Evolutionary conservation across 768 basidiomycete genomes (phyloP).

Genomic region (Auricularia sp.): DNA sequence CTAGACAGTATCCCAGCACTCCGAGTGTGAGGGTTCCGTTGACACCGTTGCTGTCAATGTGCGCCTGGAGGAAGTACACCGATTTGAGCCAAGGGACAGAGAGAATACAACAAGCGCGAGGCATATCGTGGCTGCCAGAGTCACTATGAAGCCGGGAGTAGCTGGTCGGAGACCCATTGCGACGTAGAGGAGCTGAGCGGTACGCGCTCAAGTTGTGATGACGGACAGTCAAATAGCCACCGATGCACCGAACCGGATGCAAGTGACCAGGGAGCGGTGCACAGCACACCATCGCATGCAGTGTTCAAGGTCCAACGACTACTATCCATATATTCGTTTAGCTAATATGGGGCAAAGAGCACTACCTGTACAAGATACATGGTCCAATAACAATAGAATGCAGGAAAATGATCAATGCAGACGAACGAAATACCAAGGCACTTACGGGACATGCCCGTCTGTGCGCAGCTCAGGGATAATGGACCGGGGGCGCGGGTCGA

Average conservation of each 20-base stretch:
- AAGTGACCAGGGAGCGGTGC: not conserved
- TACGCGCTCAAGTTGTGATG: not conserved
- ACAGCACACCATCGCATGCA: too few species aligned
- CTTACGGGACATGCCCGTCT: not conserved
- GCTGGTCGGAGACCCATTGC: slow-evolving; percentile 51
- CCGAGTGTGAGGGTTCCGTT: slow-evolving; percentile 73
- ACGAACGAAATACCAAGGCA: not conserved
- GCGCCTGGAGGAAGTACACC: slow-evolving; percentile 79
- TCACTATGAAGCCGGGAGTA: slow-evolving; percentile 81
- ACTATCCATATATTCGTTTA: too few species aligned
- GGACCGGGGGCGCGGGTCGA: not conserved
- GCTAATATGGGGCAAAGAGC: too few species aligned
- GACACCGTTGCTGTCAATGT: slow-evolving; percentile 33
- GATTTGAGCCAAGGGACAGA: slow-evolving; percentile 85
- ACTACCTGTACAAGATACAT: too few species aligned
- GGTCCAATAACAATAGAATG: not conserved
- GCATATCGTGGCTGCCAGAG: slow-evolving; percentile 64
- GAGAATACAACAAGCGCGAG: slow-evolving; percentile 84
- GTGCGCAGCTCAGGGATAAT: not conserved
- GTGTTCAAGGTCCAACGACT: too few species aligned
- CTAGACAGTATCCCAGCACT: slow-evolving; percentile 78
- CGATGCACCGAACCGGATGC: not conserved
- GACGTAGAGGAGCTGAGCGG: not conserved
- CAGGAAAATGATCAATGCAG: not conserved
- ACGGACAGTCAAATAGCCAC: not conserved